Evolutionary conservation across 2,329 filamentous ascomycete species (phyloP), one percentile per base, ranked within the genome.

Genomic region (Colletotrichum viniferum): DNA sequence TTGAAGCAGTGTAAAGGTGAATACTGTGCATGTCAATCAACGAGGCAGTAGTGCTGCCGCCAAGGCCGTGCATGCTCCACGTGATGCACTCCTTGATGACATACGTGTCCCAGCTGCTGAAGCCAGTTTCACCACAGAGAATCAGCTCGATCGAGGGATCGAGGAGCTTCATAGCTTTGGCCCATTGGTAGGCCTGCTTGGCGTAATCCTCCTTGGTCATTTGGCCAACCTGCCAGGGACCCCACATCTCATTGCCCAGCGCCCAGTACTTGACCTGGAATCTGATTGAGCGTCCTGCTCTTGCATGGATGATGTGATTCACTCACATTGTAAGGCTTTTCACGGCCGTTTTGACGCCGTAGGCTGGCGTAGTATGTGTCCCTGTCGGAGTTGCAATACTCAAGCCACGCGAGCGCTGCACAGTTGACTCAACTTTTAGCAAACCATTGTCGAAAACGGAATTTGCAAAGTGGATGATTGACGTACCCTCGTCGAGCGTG

Each of bases 301-400:
- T 13, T 43, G 18, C 1, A 18, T 34, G n/a, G 28, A 4, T 18
- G 12, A 3, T 4, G 18, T 56, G 28, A 14, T 7, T 8, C 38
- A 67, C 73, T 21, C 70, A 82, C 83, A 74, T 93, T 92, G 85
- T 96, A 96, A 6, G 95, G 95, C 84, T 95, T 90, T 71, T 93
- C 88, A 36, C 91, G 92, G 13, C 95, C 95, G 84, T 97, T 93
- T 79, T 93, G 89, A 14, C 95, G 90, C 36, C 95, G 92, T 65
- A 96, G 87, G 81, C 96, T 96, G 77, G 95, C 95, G 82, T 95
- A 97, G 87, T 96, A 90, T 12, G 94, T 96, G 83, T 96, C 90
- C 71, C 89, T 88, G n/a, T 89, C 91, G 4, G 92, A 92, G 85
- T 97, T 97, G 87, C 95, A 97, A 86, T 97, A 97, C 82, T 97